Evolutionary conservation across 225 moss, liverwort and hornwort genomes (phyloP).

Genomic region (Bryum argenteum): DNA sequence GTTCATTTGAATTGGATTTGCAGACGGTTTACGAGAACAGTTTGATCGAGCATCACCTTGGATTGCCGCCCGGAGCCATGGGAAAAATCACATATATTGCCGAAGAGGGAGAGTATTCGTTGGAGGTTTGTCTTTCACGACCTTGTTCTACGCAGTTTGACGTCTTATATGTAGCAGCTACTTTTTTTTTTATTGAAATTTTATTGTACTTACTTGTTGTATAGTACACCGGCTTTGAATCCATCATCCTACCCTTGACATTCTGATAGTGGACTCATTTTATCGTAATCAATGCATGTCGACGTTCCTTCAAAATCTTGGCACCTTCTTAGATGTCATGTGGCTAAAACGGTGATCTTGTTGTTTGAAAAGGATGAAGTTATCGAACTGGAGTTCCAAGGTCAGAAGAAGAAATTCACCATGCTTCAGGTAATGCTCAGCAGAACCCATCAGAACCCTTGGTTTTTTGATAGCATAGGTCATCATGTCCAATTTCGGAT

Average conservation of each 20-base stretch:
- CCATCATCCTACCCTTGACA: neutral
- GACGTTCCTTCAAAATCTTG: neutral
- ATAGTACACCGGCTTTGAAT: neutral
- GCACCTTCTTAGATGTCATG: conserved; percentile 10
- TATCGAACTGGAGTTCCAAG: conserved; percentile 94
- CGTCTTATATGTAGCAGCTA: too few species aligned
- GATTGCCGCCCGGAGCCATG: conserved; percentile 82
- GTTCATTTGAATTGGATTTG: conserved; percentile 29
- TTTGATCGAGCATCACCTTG: conserved; percentile 90
- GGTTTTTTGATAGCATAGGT: neutral
- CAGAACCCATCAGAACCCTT: neutral
- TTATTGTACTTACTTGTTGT: neutral
- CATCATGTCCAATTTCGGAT: conserved; percentile 16
- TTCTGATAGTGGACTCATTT: too few species aligned
- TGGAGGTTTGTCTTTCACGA: conserved; percentile 51
- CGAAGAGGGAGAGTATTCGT: conserved; percentile 65
- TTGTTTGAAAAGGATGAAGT: conserved; percentile 62
- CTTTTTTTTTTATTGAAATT: too few species aligned
- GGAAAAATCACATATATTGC: conserved; percentile 86
- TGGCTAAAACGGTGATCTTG: conserved; percentile 21
- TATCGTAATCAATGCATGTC: neutral
- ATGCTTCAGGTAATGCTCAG: conserved; percentile 71
- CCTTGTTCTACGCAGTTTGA: conserved; percentile 20
- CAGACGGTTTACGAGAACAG: conserved; percentile 89
- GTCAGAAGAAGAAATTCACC: conserved; percentile 73